Conservation (phyloP, 176 grass and related monocot species). For the Calamus simplicifolius region DNA sequence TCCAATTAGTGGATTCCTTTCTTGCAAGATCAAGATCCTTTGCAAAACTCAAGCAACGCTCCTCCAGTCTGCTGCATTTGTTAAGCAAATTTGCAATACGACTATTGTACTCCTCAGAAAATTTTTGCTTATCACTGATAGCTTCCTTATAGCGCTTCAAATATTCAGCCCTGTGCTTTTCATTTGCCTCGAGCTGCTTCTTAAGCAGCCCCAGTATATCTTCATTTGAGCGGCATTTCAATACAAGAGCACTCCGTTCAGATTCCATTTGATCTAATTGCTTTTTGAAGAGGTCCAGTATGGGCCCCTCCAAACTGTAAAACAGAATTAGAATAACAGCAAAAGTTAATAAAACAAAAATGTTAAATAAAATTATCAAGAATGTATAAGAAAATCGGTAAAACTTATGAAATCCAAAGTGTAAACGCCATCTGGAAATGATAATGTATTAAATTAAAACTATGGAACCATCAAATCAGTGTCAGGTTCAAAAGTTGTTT, state of each 20-base stretch:
- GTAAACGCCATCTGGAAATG: no score
- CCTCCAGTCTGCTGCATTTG: slow-evolving; percentile 68
- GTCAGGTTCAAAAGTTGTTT: no score
- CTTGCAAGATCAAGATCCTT: slow-evolving; percentile 55
- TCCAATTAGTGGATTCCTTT: slow-evolving; percentile 56
- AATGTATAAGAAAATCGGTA: no score
- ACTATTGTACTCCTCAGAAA: slow-evolving; percentile 46
- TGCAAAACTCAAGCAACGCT: slow-evolving; percentile 39
- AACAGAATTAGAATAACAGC: neutral
- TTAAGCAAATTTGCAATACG: slow-evolving; percentile 53
- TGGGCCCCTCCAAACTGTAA: slow-evolving; percentile 63
- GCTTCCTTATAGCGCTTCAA: slow-evolving; percentile 54
- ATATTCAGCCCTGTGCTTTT: slow-evolving; percentile 67
- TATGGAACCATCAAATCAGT: no score
- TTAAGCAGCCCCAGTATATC: slow-evolving; percentile 57
- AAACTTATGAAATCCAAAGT: no score
- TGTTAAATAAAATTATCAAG: neutral
- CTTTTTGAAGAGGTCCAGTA: slow-evolving; percentile 60
- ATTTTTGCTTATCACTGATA: slow-evolving; percentile 52
- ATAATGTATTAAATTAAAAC: no score
- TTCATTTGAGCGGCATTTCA: slow-evolving; percentile 57
- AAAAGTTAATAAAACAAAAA: neutral
- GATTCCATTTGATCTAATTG: slow-evolving; percentile 65
- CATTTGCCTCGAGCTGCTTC: slow-evolving; percentile 64
- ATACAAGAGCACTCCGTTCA: slow-evolving; percentile 47